These are phyloP conservation scores for Hyaloscypha hepaticicola DNA, from an alignment of 495 filamentous ascomycete species.

Conservation along the genomic window DNA sequence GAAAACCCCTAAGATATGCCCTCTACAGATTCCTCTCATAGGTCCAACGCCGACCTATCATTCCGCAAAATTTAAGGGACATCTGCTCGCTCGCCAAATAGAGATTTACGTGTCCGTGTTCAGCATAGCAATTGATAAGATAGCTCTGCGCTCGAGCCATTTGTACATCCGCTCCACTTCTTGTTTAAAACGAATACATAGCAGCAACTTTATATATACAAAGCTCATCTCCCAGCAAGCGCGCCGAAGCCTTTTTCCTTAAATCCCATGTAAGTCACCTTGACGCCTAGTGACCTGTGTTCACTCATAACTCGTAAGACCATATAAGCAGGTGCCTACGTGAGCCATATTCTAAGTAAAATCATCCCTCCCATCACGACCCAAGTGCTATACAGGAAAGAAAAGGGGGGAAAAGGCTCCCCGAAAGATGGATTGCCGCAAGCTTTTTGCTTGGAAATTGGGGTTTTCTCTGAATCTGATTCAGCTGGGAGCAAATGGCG, in stretches of 20 bases:
- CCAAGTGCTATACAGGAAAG: neutral
- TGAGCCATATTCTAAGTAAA: neutral
- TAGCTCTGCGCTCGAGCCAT: neutral
- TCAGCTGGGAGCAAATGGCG: neutral
- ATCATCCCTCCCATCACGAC: neutral
- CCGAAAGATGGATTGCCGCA: neutral
- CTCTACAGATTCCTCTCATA: no score
- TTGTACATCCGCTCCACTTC: neutral
- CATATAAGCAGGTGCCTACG: neutral
- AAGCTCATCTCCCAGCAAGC: neutral
- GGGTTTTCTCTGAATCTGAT: neutral
- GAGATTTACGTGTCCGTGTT: neutral
- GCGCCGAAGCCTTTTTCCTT: neutral
- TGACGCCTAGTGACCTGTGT: neutral
- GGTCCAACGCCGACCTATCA: neutral
- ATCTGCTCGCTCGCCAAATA: neutral
- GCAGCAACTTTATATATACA: neutral
- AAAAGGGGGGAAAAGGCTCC: neutral
- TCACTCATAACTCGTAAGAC: neutral
- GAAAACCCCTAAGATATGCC: no score
- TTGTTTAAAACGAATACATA: neutral
- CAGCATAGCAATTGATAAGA: neutral
- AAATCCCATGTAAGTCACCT: neutral
- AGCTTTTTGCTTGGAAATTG: neutral
- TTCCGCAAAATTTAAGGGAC: neutral